phyloP scores from a whole-genome alignment of 2,329 filamentous ascomycete genomes.

The Cladosporium sp. region DNA sequence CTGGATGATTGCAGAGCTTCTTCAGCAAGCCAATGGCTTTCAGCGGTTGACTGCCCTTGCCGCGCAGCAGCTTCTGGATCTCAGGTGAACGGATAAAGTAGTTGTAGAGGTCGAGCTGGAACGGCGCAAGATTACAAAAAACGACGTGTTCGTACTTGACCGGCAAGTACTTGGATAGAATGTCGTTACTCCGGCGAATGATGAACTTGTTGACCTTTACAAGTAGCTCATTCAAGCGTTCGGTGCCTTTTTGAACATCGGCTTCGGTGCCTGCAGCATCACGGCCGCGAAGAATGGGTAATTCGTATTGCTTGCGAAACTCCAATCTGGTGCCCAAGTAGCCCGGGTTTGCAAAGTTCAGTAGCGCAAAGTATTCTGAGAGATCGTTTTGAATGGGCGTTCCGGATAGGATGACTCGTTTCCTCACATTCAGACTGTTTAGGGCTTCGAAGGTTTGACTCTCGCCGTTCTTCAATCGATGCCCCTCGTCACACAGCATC shows the following conservation, averaged over 20 bases:
- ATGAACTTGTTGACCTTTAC: conserved; percentile 95
- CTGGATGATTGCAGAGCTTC: conserved; percentile 97
- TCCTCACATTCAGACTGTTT: conserved; percentile 82
- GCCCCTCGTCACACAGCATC: conserved; percentile 92
- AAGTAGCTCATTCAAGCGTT: conserved; percentile 75
- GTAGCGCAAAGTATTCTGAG: conserved; percentile 94
- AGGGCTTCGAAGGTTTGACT: conserved; percentile 91
- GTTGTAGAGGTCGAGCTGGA: conserved; percentile 91
- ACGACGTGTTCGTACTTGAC: conserved; percentile 99
- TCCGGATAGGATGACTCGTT: conserved; percentile 89
- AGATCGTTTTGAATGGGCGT: conserved; percentile 98
- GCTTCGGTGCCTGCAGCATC: conserved; percentile 83
- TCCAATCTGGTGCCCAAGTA: conserved; percentile 83
- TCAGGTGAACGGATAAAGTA: conserved; percentile 95
- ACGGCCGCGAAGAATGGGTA: conserved; percentile 85
- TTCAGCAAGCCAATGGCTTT: conserved; percentile 97
- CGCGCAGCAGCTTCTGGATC: conserved; percentile 83
- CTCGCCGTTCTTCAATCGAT: conserved; percentile 93
- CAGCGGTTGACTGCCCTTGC: conserved; percentile 90
- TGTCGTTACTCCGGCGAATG: conserved; percentile 95
- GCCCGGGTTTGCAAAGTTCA: conserved; percentile 94
- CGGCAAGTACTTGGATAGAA: conserved; percentile 92
- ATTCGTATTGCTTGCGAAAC: conserved; percentile 89
- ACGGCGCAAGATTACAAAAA: conserved; percentile 90
- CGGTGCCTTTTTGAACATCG: conserved; percentile 77